phyloP scores from a whole-genome alignment of 192 early-diverging fungal species.

The Paraglomus brasilianum region DNA sequence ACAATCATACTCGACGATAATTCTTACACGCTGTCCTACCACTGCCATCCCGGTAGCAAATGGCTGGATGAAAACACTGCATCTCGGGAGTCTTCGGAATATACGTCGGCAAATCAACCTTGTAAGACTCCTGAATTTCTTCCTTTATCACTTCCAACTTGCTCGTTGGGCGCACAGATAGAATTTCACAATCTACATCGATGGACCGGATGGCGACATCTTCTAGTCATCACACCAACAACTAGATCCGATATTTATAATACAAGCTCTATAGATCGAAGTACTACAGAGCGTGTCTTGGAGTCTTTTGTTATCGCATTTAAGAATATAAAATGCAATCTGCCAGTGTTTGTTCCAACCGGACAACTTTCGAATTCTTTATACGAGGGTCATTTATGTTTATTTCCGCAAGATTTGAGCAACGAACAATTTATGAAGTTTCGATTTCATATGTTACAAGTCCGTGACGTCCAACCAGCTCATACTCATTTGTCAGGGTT shows the following conservation, averaged over 20 bases:
- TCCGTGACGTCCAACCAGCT: conserved; percentile 37
- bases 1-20: conserved; percentile 38
- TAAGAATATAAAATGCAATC: conserved; percentile 63
- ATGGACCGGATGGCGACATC: conserved; percentile 58
- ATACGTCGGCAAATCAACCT: conserved; percentile 27
- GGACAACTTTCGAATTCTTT: conserved; percentile 38
- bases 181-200: conserved; percentile 61
- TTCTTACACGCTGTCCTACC: conserved; percentile 41
- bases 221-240: conserved; percentile 52
- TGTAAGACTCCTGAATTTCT: conserved; percentile 39
- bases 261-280: conserved; percentile 45
- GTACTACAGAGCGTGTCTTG: conserved; percentile 58
- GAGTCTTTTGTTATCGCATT: conserved; percentile 70
- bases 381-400: conserved; percentile 28
- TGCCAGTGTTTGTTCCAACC: conserved; percentile 60
- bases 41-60: conserved; percentile 38
- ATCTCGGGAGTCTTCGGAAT: conserved; percentile 43
- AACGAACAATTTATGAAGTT: conserved; percentile 41
- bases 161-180: conserved; percentile 24
- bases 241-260: conserved; percentile 22
- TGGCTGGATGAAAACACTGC: conserved; percentile 37
- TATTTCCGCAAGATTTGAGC: conserved; percentile 23
- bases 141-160: conserved; percentile 31
- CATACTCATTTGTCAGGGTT: conserved; percentile 42
- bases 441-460: conserved; percentile 37